Conservation (phyloP, 352 stramenopile genomes). For the Globisporangium paddicum region DNA sequence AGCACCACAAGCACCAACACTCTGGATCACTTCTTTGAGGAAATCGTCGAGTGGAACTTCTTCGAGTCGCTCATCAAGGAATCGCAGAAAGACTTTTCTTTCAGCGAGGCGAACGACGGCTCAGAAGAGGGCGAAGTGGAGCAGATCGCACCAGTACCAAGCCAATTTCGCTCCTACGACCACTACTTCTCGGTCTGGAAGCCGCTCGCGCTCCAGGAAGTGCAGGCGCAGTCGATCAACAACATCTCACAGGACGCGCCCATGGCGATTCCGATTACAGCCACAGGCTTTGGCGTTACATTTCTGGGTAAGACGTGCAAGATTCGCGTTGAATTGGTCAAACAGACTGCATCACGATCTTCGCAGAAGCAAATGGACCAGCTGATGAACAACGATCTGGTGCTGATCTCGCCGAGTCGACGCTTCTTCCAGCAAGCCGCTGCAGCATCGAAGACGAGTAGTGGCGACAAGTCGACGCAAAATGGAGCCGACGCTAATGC, state of each 20-base stretch:
- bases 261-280: conserved; percentile 36
- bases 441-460: conserved; percentile 4
- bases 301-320: conserved; percentile 69
- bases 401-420: conserved; percentile 57
- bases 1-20: conserved; percentile 42
- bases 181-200: conserved; percentile 90
- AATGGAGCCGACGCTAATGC: background rate
- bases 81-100: conserved; percentile 41
- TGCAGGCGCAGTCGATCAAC: conserved; percentile 85
- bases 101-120: conserved; percentile 51
- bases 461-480: background rate
- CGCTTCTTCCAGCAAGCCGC: conserved; percentile 47
- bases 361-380: conserved; percentile 31
- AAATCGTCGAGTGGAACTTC: conserved; percentile 83
- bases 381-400: conserved; percentile 74
- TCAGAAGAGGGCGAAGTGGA: conserved; percentile 72
- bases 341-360: conserved; percentile 22
- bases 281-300: conserved; percentile 38
- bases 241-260: conserved; percentile 64
- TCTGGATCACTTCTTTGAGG: conserved; percentile 77
- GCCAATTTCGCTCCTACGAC: conserved; percentile 82
- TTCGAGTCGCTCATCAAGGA: conserved; percentile 55
- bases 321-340: conserved; percentile 62
- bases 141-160: conserved; percentile 60
- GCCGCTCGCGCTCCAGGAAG: conserved; percentile 79